These are phyloP conservation scores for Neonectria ditissima DNA, from an alignment of 2,329 filamentous ascomycete genomes.

Conservation along the genomic window DNA sequence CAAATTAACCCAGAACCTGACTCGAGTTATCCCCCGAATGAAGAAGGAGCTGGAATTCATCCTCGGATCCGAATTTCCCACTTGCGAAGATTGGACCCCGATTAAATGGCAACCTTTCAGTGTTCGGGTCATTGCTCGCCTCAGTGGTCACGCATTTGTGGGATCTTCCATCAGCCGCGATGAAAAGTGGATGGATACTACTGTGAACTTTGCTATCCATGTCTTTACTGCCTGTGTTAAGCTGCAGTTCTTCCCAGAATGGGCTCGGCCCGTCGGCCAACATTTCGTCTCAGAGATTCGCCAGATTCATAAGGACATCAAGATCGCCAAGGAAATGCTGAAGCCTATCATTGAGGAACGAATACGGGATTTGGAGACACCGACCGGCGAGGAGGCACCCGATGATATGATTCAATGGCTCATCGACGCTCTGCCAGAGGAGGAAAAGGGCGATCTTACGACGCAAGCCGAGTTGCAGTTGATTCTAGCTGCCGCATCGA, in stretches of 20 bases:
- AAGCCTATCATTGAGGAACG: conserved; percentile 60
- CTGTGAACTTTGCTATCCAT: conserved; percentile 63
- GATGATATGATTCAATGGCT: conserved; percentile 61
- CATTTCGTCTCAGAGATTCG: conserved; percentile 60
- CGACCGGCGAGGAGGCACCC: conserved; percentile 50
- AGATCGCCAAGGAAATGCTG: conserved; percentile 57
- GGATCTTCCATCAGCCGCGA: conserved; percentile 62
- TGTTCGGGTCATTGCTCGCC: conserved; percentile 62
- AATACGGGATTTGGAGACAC: conserved; percentile 54
- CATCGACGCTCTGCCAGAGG: conserved; percentile 54
- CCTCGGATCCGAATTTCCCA: conserved; percentile 60
- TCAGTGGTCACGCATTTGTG: conserved; percentile 67
- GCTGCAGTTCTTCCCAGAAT: conserved; percentile 64
- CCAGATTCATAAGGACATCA: conserved; percentile 58
- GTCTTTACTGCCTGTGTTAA: conserved; percentile 61
- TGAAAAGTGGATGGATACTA: conserved; percentile 65
- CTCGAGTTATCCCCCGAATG: conserved; percentile 58
- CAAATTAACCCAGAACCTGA: conserved; percentile 61
- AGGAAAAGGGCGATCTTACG: conserved; percentile 53
- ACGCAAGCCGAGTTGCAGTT: conserved; percentile 58
- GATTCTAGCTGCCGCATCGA: conserved; percentile 58
- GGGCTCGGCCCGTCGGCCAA: conserved; percentile 60
- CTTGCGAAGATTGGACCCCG: conserved; percentile 66
- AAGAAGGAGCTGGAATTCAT: conserved; percentile 61
- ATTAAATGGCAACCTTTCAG: conserved; percentile 65